phyloP scores from a whole-genome alignment of 176 grass and related monocot species.

The Musa schizocarpa region DNA sequence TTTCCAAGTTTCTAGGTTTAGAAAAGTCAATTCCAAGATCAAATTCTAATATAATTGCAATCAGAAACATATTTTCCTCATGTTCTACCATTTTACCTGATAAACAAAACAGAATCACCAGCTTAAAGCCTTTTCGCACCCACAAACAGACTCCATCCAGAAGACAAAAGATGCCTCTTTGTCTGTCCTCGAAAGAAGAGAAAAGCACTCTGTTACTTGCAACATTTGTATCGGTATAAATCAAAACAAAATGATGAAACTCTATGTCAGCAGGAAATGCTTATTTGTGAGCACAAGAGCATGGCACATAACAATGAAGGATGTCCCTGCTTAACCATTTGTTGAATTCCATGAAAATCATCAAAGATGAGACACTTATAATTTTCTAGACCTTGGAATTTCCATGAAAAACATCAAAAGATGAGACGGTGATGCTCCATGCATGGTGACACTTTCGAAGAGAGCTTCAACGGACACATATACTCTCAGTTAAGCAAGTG shows the following conservation, averaged over 20 bases:
- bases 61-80: neutral
- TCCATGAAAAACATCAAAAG: no score
- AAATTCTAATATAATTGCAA: neutral
- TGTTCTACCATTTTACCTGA: slow-evolving; percentile 38
- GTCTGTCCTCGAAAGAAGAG: slow-evolving; percentile 59
- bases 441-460: no score
- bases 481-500: no score
- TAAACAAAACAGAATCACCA: slow-evolving; percentile 94
- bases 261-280: neutral
- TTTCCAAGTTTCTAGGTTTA: neutral
- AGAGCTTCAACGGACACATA: no score
- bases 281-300: neutral
- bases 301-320: no score
- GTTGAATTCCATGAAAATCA: no score
- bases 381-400: no score
- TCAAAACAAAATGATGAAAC: neutral
- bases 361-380: no score
- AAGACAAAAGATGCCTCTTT: slow-evolving; percentile 92
- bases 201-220: slow-evolving; percentile 5
- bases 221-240: no score
- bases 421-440: no score
- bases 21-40: neutral
- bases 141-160: slow-evolving; percentile 96
- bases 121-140: slow-evolving; percentile 87
- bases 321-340: no score